These are phyloP conservation scores for Naganishia friedmannii DNA, from an alignment of 768 basidiomycete species.

Conservation along the genomic window DNA sequence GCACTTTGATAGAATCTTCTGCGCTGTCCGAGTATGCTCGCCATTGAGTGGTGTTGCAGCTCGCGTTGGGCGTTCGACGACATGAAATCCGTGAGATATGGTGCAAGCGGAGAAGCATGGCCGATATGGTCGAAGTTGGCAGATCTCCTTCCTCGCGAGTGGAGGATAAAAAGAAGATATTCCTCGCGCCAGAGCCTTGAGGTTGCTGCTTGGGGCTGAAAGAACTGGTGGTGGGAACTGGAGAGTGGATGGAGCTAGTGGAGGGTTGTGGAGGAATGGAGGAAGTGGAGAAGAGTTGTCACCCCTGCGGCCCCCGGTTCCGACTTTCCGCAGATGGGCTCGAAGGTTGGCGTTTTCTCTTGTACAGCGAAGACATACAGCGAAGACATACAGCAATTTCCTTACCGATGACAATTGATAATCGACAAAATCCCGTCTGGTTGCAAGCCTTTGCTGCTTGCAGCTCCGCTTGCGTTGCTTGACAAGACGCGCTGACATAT, in stretches of 20 bases:
- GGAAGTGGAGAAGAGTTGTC: background rate
- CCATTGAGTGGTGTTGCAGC: background rate
- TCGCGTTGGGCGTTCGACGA: background rate
- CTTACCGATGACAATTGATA: too few relatives aligned
- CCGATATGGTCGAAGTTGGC: too few relatives aligned
- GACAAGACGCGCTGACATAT: background rate
- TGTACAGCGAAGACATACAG: background rate
- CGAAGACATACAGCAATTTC: too few relatives aligned
- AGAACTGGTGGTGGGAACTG: background rate
- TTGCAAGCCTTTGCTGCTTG: background rate
- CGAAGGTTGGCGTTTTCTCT: background rate
- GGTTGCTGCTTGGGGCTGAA: too few relatives aligned
- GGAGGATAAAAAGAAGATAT: too few relatives aligned
- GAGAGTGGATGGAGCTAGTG: background rate
- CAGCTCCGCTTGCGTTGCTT: background rate
- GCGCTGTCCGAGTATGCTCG: constrained; percentile 16
- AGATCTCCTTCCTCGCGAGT: too few relatives aligned
- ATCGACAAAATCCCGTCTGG: background rate
- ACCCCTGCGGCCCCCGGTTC: background rate
- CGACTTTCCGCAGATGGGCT: background rate
- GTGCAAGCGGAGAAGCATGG: background rate
- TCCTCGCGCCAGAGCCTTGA: too few relatives aligned
- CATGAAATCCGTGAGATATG: background rate
- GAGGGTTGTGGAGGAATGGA: background rate
- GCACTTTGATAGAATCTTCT: constrained; percentile 4